Conservation (phyloP, 441 rosid species). For the Adansonia rubrostipa region DNA sequence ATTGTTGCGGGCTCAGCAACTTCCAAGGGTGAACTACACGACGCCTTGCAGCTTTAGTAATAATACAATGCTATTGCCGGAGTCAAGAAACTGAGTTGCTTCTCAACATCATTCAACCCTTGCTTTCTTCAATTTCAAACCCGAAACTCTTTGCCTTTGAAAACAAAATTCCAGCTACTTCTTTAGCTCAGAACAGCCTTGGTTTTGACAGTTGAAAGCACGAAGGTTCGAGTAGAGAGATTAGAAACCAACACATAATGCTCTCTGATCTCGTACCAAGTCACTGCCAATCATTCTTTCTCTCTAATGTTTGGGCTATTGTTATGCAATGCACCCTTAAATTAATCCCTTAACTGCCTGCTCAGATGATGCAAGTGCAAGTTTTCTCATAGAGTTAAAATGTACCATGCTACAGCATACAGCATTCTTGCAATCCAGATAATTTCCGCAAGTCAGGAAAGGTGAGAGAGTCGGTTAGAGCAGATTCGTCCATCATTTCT, state of each 20-base stretch:
- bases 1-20: no score
- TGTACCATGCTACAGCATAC: background rate
- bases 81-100: no score
- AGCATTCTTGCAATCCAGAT: background rate
- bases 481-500: slow-evolving; percentile 38
- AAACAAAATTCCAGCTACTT: background rate
- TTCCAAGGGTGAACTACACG: no score
- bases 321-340: background rate
- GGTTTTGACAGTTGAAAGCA: background rate
- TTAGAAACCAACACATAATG: background rate
- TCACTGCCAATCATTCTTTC: background rate
- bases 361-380: background rate
- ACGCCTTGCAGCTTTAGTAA: no score
- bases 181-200: background rate
- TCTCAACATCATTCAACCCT: background rate
- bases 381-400: background rate
- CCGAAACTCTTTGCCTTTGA: background rate
- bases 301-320: background rate
- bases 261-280: background rate
- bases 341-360: background rate
- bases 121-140: background rate
- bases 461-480: background rate
- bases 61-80: no score
- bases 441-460: background rate
- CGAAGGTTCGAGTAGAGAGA: background rate